A percentile compares a stretch with the other conserved stretches of the same genome.
Conservation (phyloP, 2,329 filamentous ascomycete genomes). For the Aureobasidium sp. region DNA sequence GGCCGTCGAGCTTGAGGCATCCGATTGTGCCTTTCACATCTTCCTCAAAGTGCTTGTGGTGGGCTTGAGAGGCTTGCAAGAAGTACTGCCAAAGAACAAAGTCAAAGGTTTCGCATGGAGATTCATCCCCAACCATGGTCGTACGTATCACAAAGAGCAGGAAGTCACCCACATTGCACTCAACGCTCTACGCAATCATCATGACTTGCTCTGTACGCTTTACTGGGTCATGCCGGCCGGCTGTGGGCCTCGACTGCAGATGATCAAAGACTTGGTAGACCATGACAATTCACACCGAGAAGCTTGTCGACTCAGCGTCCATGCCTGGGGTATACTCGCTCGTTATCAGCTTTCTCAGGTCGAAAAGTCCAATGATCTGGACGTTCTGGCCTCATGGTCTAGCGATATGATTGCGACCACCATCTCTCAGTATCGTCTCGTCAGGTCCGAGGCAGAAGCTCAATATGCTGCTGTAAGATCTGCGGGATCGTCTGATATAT, state of each 20-base stretch:
- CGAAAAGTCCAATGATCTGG: constrained; percentile 50
- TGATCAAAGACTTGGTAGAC: constrained; percentile 61
- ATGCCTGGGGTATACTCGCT: constrained; percentile 63
- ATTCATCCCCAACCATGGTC: constrained; percentile 65
- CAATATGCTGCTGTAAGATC: constrained; percentile 46
- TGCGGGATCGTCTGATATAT: constrained; percentile 43
- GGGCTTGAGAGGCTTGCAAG: constrained; percentile 54
- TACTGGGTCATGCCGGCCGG: constrained; percentile 63
- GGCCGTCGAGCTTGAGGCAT: constrained; percentile 46
- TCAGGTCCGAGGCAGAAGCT: constrained; percentile 64
- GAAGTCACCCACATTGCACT: constrained; percentile 58
- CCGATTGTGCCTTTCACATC: constrained; percentile 64
- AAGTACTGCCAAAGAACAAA: constrained; percentile 56
- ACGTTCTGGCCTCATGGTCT: constrained; percentile 61
- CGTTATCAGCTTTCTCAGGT: constrained; percentile 62
- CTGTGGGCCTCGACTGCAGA: constrained; percentile 58
- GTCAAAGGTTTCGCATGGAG: constrained; percentile 64
- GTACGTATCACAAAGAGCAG: constrained; percentile 66
- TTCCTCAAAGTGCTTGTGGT: constrained; percentile 63
- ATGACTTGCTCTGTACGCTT: constrained; percentile 65
- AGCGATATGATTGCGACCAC: constrained; percentile 58
- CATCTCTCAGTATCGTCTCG: constrained; percentile 60
- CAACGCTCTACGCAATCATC: constrained; percentile 66
- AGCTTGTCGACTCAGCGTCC: constrained; percentile 64
- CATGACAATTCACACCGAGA: constrained; percentile 64